Evolutionary conservation across 257 asterid genomes (phyloP), one percentile per base, ranked within the genome.

Genomic region (Nicotiana benthamiana): DNA sequence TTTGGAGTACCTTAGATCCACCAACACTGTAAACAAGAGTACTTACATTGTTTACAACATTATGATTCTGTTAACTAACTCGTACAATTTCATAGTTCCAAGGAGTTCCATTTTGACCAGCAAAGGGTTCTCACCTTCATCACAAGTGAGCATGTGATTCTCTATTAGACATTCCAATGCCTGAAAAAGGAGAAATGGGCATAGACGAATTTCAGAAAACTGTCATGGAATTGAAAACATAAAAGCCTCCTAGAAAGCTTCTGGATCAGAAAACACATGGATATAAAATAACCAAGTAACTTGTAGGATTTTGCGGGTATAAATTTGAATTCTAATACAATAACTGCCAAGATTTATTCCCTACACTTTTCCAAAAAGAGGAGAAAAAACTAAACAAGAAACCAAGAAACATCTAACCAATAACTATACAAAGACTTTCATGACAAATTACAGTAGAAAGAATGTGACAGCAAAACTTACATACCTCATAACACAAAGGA

Each of bases 401-500:
- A 24, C 40, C 78, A 74, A 48, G 79, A 74, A 56, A 46, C 65
- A 80, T 26, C 56, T 43, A 27, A 43, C 22, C 59, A 68, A 70
- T 46, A 43, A 15, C 72, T 46, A 64, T 22, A 62, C 22, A 62
- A 9, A 63, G 30, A 81, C 32, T 48, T 68, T 81, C 60, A 67
- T 51, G 56, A 59, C 30, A 40, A 79, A 24, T 77, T 75, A 77
- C 54, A 43, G 54, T 85, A 80, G 66, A 8, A 81, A 52, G 80
- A 76, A 81, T 74, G 67, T 52, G 48, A 43, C 7, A 75, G 57
- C 72, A 62, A 34, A 84, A 83, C 30, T 62, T 24, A 27, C 84
- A 72, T 87, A 96, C 99, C 97, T 96, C 99, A 66, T 96, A 96
- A 85, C 99, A 96, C 53, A 96, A 83, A 78, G 98, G 98, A 92